Evolutionary conservation across 163 green algal genomes (phyloP), one percentile per base, ranked within the genome.

Genomic region (Scenedesmus sp.): DNA sequence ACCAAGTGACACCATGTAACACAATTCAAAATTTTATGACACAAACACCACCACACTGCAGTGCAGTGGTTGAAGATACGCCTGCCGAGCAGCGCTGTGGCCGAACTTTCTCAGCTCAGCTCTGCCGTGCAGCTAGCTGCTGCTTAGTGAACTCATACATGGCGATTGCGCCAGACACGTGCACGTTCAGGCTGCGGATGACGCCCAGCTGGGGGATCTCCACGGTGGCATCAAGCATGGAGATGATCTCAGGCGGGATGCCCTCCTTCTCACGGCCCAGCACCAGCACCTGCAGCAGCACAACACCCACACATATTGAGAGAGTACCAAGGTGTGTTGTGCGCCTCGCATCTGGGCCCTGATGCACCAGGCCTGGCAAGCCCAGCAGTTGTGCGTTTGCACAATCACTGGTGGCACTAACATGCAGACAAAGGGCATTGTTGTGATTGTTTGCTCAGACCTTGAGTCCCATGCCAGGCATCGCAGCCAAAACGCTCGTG

Each of bases 131-230:
- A 34, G 46, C 57, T 82, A 91, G 90, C 26, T 89, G 93, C 94
- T 99, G 96, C 20, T 93, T 83, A 5, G 97, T 98, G 94, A 98
- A 99, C 84, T 99, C 97, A 88, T 98, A 99, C 76, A 98, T 89
- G 3, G 96, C 96, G 23, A 99, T 97, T 0, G 98, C 97, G 1
- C 95, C 98, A 52, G 88, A 96, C 20, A 99, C 98, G 94, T 99
- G 98, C 23, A 99, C 98, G 93, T 99, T 99, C 57, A 99, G 95
- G 0, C 95, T 98, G 4, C 97, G 93, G 64, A 99, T 97, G 74
- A 99, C 74, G 12, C 98, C 98, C 0, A 98, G 83, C 94, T 99
- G 98, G 3, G 98, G 98, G 34, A 99, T 99, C 94, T 99, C 97
- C 52, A 99, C 94, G 0, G 96, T 97, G 18, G 76, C 85, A 82